Conservation (phyloP, 495 filamentous ascomycete genomes). For the Neurospora intermedia region DNA sequence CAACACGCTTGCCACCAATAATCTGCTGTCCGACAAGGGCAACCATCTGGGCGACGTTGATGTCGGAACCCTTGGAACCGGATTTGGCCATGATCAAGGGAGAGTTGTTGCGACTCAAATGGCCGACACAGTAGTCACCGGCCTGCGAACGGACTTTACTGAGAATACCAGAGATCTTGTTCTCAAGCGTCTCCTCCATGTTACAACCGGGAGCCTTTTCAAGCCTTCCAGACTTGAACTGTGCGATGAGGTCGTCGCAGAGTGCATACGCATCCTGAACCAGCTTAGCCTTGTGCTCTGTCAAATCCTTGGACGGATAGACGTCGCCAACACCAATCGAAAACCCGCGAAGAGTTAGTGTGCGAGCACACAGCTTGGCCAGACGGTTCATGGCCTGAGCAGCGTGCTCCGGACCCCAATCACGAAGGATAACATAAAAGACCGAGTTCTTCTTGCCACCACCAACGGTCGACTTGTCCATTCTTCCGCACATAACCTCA, state of each 20-base stretch:
- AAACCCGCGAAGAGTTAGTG: constrained; percentile 83
- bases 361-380: constrained; percentile 79
- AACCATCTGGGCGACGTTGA: constrained; percentile 99
- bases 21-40: constrained; percentile 96
- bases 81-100: constrained; percentile 95
- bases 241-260: constrained; percentile 75
- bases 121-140: constrained; percentile 81
- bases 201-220: constrained; percentile 80
- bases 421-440: constrained; percentile 91
- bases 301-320: constrained; percentile 60
- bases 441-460: constrained; percentile 95
- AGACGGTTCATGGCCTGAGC: constrained; percentile 90
- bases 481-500: constrained; percentile 94
- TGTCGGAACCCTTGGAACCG: constrained; percentile 88
- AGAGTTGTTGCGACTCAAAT: constrained; percentile 83
- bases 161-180: constrained; percentile 78
- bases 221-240: constrained; percentile 66
- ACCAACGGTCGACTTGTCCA: constrained; percentile 95
- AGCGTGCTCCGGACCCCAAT: constrained; percentile 83
- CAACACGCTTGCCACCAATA: constrained; percentile 85
- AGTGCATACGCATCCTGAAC: constrained; percentile 68
- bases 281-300: constrained; percentile 57
- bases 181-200: constrained; percentile 87
- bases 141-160: constrained; percentile 82
- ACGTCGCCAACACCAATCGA: constrained; percentile 95